A percentile compares a stretch with the other conserved stretches of the same genome.
phyloP scores from a whole-genome alignment of 2,329 filamentous ascomycete species.

The Venturia carpophila region DNA sequence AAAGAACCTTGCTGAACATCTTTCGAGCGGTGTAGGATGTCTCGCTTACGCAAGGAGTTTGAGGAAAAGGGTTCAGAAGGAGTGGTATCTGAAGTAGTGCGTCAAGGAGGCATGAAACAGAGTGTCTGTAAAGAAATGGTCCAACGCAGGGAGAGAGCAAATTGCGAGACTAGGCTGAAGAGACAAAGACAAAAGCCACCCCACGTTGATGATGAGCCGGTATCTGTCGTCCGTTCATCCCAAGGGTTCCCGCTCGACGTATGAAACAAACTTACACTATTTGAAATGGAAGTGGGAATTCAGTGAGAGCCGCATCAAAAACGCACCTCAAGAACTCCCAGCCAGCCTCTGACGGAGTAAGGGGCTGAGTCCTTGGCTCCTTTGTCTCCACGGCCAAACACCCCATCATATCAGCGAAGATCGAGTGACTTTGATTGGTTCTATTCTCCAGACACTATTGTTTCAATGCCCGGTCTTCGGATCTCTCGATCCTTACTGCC shows the following conservation, averaged over 20 bases:
- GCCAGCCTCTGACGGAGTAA: constrained; percentile 4
- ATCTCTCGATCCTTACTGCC: neutral
- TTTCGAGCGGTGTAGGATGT: neutral
- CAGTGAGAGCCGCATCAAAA: neutral
- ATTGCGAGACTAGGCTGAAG: neutral
- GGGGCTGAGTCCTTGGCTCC: neutral
- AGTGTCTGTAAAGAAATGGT: neutral
- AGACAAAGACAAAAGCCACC: neutral
- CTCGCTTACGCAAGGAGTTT: neutral
- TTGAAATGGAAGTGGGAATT: neutral
- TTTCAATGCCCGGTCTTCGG: constrained; percentile 11
- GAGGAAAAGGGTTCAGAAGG: neutral
- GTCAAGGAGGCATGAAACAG: neutral
- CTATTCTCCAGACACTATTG: constrained; percentile 3
- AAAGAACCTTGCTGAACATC: neutral
- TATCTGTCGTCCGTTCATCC: neutral
- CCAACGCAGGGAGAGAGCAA: neutral
- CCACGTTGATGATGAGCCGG: neutral
- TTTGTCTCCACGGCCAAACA: neutral
- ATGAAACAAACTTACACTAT: neutral
- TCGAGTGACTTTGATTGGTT: neutral
- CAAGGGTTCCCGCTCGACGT: too few species aligned
- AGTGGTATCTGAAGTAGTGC: neutral
- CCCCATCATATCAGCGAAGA: constrained; percentile 1
- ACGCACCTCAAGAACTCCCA: neutral